phyloP scores from a whole-genome alignment of 2,329 filamentous ascomycete species.

The Fusarium tupiense region DNA sequence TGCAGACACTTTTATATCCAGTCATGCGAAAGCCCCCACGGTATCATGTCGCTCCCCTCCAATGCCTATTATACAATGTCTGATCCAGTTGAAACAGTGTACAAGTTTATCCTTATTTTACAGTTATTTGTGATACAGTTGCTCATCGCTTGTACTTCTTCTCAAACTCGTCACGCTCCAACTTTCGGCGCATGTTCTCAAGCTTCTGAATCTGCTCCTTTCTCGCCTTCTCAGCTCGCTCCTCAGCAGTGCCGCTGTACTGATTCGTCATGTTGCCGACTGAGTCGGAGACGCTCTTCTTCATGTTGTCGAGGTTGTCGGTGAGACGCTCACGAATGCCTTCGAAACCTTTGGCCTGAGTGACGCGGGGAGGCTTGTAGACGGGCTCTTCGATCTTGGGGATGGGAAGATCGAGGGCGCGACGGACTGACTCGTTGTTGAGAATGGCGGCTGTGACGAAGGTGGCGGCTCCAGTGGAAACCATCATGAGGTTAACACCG shows the following conservation, averaged over 20 bases:
- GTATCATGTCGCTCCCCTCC: constrained; percentile 20
- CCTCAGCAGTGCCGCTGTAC: constrained; percentile 45
- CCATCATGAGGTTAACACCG: constrained; percentile 59
- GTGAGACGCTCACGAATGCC: constrained; percentile 47
- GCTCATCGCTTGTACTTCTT: constrained; percentile 52
- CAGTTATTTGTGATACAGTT: constrained; percentile 26
- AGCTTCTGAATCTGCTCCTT: constrained; percentile 48
- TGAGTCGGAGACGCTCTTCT: constrained; percentile 50
- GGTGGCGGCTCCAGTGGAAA: constrained; percentile 52
- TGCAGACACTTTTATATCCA: constrained; percentile 19
- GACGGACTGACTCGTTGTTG: constrained; percentile 52
- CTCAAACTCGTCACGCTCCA: constrained; percentile 52
- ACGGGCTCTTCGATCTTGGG: constrained; percentile 41
- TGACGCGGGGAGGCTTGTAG: constrained; percentile 51
- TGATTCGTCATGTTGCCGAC: constrained; percentile 50
- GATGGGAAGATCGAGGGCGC: constrained; percentile 50
- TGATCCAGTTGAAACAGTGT: constrained; percentile 14
- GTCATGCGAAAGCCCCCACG: constrained; percentile 10
- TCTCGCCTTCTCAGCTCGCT: constrained; percentile 50
- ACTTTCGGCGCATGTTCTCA: constrained; percentile 49
- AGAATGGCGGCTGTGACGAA: constrained; percentile 51
- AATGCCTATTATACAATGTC: constrained; percentile 35
- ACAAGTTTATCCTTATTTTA: constrained; percentile 27
- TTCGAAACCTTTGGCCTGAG: constrained; percentile 31
- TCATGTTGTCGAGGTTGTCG: constrained; percentile 49